Evolutionary conservation across 306 rosid species (phyloP), one percentile per base, ranked within the genome.

Genomic region (Cicer yamashitae): DNA sequence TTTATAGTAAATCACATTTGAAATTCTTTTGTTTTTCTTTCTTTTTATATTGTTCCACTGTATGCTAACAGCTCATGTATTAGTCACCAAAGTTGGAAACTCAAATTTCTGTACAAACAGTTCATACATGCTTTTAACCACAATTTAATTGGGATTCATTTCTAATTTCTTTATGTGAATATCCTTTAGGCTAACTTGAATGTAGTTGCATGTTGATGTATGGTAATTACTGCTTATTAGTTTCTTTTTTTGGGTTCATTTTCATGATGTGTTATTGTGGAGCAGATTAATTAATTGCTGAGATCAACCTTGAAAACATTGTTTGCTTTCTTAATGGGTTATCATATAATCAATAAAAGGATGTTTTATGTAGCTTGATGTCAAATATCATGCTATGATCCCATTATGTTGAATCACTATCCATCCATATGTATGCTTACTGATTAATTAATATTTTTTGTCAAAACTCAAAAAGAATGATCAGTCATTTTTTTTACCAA

Each of bases 51-150:
- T 77, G 72, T 76, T 66, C 58, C 30, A 52, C 4, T 52, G 76
- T 74, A 81, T 76, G 82, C 83, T 82, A 76, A 82, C 85, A 78
- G 77, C 64, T 65, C 79, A 75, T 89, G 88, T 84, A 89, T 79
- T 82, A 73, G 78, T 46, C 62, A 7, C 73, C 71, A 50, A 74
- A 80, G 66, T 62, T 53, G 82, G 81, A 74, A 74, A 59, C 64
- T 73, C 57, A 62, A 73, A 75, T 41, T 74, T 74, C 54, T 84
- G 80, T 77, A 77, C 78, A 81, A 82, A 74, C 74, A 60, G 70
- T 78, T 69, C 61, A 71, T 77, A 79, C 77, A 7, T 70, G 73
- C 71, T 69, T 53, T 76, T 50, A 76, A 64, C 82, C 67, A 62
- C 40, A 77, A 62, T 79, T 77, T 40, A 67, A 22, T 46, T 45